Evolutionary conservation across 2,329 filamentous ascomycete species (phyloP), one percentile per base, ranked within the genome.

Genomic region (Clonostachys rhizophaga): DNA sequence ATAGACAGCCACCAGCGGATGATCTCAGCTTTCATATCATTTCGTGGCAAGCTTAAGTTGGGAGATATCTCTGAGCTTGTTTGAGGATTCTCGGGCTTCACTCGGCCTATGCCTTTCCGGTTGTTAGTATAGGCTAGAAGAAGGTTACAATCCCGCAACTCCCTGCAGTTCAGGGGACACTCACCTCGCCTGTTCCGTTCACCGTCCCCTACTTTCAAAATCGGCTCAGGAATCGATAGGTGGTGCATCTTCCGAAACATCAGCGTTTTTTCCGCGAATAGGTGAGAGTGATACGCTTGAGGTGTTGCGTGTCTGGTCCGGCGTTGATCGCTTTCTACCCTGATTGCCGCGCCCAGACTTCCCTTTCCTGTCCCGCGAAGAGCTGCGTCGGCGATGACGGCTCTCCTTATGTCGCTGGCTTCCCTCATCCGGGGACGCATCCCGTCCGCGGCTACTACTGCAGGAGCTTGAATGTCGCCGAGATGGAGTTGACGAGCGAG

Each of bases 181-280:
- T 40, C 24, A 46, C 46, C 49, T 47, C 45, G 14, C 18, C 16
- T 24, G n/a, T 24, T 14, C 34, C 20, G 36, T 39, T 18, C 36
- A 18, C 36, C 12, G 36, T 39, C 14, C 14, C 7, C 36, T 39
- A 18, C 5, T 39, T 39, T n/a, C 17, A 18, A 11, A n/a, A 18
- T 39, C 11, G 36, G 36, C 14, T 18, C 17, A n/a, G 36, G 17
- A n/a, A 39, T 39, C 36, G 36, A 18, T 18, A n/a, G 14, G 14
- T n/a, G 36, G 36, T n/a, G 36, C 57, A 58, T 61, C 63, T 64
- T 65, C 57, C 53, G 53, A 72, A 75, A 65, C 66, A 80, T 83
- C 79, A 82, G 74, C 76, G 62, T 71, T 73, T 66, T 68, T 78
- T 64, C 71, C 64, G 68, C 67, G 72, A 59, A 63, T 62, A 61